phyloP scores from a whole-genome alignment of 495 filamentous ascomycete genomes.

The Neurospora africana region DNA sequence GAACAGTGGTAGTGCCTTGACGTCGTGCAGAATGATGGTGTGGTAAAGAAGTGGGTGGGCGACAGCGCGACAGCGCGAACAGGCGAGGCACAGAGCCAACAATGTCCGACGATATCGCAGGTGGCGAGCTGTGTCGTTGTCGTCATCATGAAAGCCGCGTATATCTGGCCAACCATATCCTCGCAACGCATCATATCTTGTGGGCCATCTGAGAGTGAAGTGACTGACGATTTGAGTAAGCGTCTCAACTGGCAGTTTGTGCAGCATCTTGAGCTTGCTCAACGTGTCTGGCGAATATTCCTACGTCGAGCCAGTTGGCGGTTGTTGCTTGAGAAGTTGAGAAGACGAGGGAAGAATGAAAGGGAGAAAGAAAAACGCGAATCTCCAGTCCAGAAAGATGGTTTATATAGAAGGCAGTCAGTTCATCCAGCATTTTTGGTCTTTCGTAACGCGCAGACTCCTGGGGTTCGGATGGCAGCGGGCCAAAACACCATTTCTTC shows the following conservation, averaged over 20 bases:
- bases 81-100: not conserved
- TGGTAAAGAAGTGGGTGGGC: not conserved
- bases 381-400: not conserved
- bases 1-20: not conserved
- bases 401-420: not conserved
- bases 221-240: not conserved
- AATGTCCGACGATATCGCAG: not conserved
- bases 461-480: not conserved
- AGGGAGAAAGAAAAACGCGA: not conserved
- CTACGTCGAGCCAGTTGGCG: too few relatives aligned
- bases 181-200: too few relatives aligned
- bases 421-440: not conserved
- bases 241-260: not conserved
- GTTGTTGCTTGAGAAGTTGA: too few relatives aligned
- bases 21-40: not conserved
- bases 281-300: not conserved
- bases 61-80: not conserved
- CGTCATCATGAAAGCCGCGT: too few relatives aligned
- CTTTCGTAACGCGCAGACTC: not conserved
- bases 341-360: too few relatives aligned
- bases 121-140: not conserved
- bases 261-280: not conserved
- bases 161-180: too few relatives aligned
- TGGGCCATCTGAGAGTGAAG: not conserved
- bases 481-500: not conserved